Conservation (phyloP, 129 eudicot species). For the Chrysanthemum seticuspe region DNA sequence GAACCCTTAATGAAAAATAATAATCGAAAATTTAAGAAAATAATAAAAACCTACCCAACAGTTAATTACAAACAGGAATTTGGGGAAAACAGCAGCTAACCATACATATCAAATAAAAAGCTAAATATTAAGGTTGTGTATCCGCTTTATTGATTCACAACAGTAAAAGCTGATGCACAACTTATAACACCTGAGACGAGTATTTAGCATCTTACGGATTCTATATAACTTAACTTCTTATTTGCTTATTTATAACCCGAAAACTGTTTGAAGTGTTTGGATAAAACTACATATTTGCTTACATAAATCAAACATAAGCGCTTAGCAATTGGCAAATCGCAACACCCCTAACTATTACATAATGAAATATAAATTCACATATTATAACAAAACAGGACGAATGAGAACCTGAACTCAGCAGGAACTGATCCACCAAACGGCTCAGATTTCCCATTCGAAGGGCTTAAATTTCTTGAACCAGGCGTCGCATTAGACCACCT, state of each 20-base stretch:
- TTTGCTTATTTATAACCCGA: no score
- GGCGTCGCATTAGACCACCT: slow-evolving; percentile 47
- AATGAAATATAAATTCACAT: not conserved
- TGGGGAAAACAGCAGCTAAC: slow-evolving; percentile 9
- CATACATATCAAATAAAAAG: not conserved
- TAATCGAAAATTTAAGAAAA: not conserved
- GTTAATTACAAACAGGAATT: slow-evolving; percentile 13
- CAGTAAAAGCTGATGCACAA: no score
- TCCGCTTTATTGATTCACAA: no score
- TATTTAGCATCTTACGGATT: no score
- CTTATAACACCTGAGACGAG: no score
- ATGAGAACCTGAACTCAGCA: slow-evolving; percentile 57
- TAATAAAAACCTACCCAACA: not conserved
- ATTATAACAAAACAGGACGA: not conserved
- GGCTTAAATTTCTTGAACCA: slow-evolving; percentile 44
- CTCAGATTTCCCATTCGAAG: slow-evolving; percentile 37
- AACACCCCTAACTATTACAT: not conserved
- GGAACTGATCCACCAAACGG: slow-evolving; percentile 44
- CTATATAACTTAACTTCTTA: no score
- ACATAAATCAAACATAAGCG: no score
- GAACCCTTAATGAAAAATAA: not conserved
- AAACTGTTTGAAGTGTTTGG: no score
- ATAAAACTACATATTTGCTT: no score
- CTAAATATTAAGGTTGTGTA: not conserved
- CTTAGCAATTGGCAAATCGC: no score